phyloP scores from a whole-genome alignment of 176 grass and related monocot genomes.

The Triticum urartu region DNA sequence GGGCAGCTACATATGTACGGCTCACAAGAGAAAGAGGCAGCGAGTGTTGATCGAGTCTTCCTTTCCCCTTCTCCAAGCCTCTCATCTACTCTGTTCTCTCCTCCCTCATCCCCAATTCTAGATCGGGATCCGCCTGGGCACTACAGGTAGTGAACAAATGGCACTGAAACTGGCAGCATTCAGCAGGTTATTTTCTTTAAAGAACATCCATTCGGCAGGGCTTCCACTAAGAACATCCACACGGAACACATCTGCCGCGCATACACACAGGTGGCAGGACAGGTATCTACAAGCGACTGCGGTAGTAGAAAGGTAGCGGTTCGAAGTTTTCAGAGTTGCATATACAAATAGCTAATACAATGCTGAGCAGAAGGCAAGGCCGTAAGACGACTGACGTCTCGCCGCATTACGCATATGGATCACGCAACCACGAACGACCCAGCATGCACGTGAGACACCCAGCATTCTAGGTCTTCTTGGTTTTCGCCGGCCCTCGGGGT shows the following conservation, averaged over 20 bases:
- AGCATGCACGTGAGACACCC: not conserved
- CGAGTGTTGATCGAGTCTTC: too few species aligned
- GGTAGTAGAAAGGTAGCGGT: not conserved
- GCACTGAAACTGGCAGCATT: not conserved
- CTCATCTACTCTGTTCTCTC: too few species aligned
- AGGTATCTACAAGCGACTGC: conserved; percentile 19
- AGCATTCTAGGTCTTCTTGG: conserved; percentile 55
- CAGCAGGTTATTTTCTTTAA: not conserved
- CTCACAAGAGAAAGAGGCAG: too few species aligned
- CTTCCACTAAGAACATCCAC: not conserved
- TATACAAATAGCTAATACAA: not conserved
- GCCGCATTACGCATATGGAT: not conserved
- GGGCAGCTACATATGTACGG: too few species aligned
- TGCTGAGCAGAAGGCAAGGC: not conserved
- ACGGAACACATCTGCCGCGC: not conserved
- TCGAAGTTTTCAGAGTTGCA: not conserved
- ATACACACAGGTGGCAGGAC: too few species aligned
- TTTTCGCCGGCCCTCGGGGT: conserved; percentile 46
- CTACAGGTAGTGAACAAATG: not conserved
- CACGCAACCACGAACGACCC: not conserved
- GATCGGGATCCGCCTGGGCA: too few species aligned
- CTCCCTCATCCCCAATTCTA: too few species aligned
- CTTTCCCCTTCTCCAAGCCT: too few species aligned
- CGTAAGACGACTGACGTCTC: not conserved
- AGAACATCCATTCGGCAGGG: not conserved